Percentiles rank a stretch among this genome's conserved stretches.
Conservation (phyloP, 176 grass and related monocot species). For the Raddia distichophylla region DNA sequence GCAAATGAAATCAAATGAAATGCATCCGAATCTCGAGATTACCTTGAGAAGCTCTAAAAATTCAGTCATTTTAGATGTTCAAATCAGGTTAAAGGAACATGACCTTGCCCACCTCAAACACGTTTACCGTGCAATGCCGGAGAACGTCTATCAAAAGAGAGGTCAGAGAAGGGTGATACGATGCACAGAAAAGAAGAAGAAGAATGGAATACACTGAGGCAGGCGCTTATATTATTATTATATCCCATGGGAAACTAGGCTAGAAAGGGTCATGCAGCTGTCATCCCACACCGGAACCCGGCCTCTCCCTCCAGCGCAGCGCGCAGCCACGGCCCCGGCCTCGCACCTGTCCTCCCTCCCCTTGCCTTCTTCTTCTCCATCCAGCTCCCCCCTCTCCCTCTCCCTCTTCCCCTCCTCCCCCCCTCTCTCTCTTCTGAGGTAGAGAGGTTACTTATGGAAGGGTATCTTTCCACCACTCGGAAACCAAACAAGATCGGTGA, state of each 20-base stretch:
- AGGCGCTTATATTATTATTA: not conserved
- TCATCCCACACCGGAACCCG: constrained; percentile 58
- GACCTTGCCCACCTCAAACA: no score
- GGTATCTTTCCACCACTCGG: not conserved
- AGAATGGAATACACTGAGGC: constrained; percentile 32
- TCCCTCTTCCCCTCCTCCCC: constrained; percentile 7
- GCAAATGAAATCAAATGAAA: no score
- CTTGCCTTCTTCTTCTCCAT: not conserved
- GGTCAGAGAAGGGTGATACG: not conserved
- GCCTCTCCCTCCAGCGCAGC: constrained; percentile 54
- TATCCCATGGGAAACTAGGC: constrained; percentile 31
- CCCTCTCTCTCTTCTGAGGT: constrained; percentile 15
- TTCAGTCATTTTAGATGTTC: no score
- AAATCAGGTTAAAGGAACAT: no score
- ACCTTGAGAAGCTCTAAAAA: no score
- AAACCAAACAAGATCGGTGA: constrained; percentile 7
- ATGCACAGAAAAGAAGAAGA: not conserved
- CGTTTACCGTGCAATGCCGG: no score
- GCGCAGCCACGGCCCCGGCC: constrained; percentile 15
- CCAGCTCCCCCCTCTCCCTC: not conserved
- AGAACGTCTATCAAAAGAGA: not conserved
- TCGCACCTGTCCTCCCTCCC: constrained; percentile 34
- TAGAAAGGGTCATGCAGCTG: constrained; percentile 67
- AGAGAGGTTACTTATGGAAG: constrained; percentile 47
- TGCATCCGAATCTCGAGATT: no score